Evolutionary conservation across 1,139 yeast genomes (phyloP).

Genomic region (Yamadazyma triangularis): DNA sequence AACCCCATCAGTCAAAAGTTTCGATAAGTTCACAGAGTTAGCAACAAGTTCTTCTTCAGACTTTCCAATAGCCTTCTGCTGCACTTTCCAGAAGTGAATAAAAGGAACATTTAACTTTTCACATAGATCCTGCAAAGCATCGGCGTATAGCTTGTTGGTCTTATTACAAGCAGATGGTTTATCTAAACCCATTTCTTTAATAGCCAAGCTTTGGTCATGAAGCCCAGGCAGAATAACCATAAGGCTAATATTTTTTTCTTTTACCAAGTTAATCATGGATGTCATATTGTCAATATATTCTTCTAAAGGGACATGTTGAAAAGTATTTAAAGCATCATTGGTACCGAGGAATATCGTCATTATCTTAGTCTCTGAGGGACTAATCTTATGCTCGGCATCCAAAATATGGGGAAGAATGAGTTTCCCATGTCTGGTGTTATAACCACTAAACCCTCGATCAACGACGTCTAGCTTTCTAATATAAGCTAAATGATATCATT

Average conservation of each 20-base stretch:
- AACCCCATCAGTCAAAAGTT: conserved; percentile 51
- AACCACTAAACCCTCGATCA: conserved; percentile 62
- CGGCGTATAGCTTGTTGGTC: conserved; percentile 44
- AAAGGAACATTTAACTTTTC: conserved; percentile 42
- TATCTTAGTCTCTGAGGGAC: conserved; percentile 26
- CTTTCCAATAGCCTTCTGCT: conserved; percentile 6
- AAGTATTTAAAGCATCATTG: conserved; percentile 53
- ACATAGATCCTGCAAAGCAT: conserved; percentile 47
- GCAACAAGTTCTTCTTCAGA: conserved; percentile 13
- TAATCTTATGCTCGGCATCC: conserved; percentile 31
- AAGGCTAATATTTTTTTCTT: conserved; percentile 37
- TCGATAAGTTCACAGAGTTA: conserved; percentile 12
- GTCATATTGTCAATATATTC: conserved; percentile 45
- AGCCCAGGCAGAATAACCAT: conserved; percentile 64
- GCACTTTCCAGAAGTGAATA: conserved; percentile 44
- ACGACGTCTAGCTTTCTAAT: conserved; percentile 51
- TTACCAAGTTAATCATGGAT: conserved; percentile 33
- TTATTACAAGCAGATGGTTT: conserved; percentile 14
- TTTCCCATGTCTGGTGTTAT: conserved; percentile 50
- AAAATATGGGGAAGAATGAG: conserved; percentile 44
- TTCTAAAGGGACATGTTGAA: conserved; percentile 52
- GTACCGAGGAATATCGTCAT: conserved; percentile 70
- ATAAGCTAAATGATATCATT: no score
- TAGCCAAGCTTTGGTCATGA: conserved; percentile 48
- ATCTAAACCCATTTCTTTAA: conserved; percentile 7